Conservation (phyloP, 345 rosid genomes). For the Salix koriyanagi region DNA sequence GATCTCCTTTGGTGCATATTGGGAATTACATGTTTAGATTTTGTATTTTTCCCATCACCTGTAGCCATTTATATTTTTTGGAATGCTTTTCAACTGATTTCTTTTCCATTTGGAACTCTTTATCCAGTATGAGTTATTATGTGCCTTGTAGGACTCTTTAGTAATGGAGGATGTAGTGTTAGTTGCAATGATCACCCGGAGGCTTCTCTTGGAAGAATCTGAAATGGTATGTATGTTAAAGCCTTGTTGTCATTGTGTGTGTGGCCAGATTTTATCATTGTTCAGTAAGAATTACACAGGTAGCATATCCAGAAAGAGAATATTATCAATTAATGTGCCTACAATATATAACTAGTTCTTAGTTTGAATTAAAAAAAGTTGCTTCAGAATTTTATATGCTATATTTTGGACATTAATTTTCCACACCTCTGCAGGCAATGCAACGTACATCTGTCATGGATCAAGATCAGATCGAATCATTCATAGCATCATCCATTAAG, state of each 20-base stretch:
- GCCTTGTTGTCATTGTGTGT: background rate
- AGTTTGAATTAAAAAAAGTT: background rate
- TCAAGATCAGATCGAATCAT: slow-evolving; percentile 80
- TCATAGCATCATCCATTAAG: slow-evolving; percentile 76
- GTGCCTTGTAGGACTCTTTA: slow-evolving; percentile 49
- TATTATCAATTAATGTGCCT: background rate
- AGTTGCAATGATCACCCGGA: slow-evolving; percentile 78
- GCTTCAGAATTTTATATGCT: background rate
- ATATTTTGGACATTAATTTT: slow-evolving; percentile 14
- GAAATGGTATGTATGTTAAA: slow-evolving; percentile 56
- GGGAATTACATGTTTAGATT: background rate
- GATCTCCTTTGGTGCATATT: too few relatives aligned
- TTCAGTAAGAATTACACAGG: background rate
- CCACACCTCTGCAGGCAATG: slow-evolving; percentile 51
- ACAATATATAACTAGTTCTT: background rate
- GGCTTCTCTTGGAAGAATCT: slow-evolving; percentile 89
- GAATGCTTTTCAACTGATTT: background rate
- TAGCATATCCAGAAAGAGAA: background rate
- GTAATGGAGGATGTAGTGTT: slow-evolving; percentile 71
- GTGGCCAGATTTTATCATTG: slow-evolving; percentile 1
- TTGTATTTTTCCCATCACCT: background rate
- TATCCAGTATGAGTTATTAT: background rate
- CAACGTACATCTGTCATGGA: slow-evolving; percentile 54
- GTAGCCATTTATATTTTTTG: background rate
- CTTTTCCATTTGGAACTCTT: background rate